Evolutionary conservation across 2,329 filamentous ascomycete genomes (phyloP), one percentile per base, ranked within the genome.

Genomic region (Shiraia sp.): DNA sequence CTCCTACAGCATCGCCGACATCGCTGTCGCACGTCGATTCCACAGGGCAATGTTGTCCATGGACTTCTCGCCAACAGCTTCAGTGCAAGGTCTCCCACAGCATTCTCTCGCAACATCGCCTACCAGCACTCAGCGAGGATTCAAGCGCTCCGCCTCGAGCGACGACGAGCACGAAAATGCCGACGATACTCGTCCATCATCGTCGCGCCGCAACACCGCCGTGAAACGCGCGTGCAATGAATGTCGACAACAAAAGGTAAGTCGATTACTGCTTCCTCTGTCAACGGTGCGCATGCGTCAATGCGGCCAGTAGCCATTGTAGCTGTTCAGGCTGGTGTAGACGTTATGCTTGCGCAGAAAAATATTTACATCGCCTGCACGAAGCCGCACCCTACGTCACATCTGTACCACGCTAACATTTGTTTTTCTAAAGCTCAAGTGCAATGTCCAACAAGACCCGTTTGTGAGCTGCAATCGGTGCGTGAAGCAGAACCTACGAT

Each of bases 221-320:
- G 66, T 69, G 34, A 90, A 92, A 74, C 79, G 88, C 59, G 88
- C 88, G 5, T 92, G 88, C 71, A 91, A 91, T 63, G 87, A 92
- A 69, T 92, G 87, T 65, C 80, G 87, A 48, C 88, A 92, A 72
- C 88, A 92, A 71, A 92, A 92, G 77, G 87, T 89, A 79, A 75
- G 61, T 52, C n/a, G 26, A 28, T 31, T 15, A 12, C 29, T 14
- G n/a, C 15, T n/a, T 23, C 35, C 10, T 19, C 22, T 22, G 8
- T 26, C 25, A 15, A n/a, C 10, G 7, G 16, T 30, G 32, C 27
- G 30, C 19, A 13, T 25, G 22, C 25, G 9, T 31, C 5, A 3
- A 6, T 9, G 32, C 22, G 14, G n/a, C n/a, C n/a, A n/a, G n/a
- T n/a, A n/a, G n/a, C 31, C n/a, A 13, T 12, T 17, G 8, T 24